Evolutionary conservation across 352 stramenopile genomes (phyloP).

Genomic region (Blastocystis sp.): DNA sequence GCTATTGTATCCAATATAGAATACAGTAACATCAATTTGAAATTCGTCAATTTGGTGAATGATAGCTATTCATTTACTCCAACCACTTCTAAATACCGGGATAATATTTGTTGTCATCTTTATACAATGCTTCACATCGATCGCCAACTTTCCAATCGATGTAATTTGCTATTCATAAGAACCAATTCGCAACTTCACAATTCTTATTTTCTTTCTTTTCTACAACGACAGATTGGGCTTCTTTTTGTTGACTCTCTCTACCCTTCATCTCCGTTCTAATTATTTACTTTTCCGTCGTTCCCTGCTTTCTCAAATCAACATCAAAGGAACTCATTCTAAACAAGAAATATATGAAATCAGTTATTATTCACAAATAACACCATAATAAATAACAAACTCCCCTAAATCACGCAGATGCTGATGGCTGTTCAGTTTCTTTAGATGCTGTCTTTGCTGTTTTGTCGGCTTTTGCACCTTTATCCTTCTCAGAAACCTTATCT

Average conservation of each 20-base stretch:
- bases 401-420: constrained; percentile 6
- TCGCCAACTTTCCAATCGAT: constrained; percentile 31
- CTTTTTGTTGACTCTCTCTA: not conserved
- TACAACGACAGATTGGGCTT: constrained; percentile 15
- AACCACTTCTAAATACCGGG: not conserved
- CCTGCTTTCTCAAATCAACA: constrained; percentile 17
- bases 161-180: not conserved
- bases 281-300: not conserved
- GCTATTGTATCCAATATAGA: constrained; percentile 49
- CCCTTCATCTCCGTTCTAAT: not conserved
- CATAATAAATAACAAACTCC: not conserved
- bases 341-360: not conserved
- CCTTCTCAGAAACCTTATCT: not conserved
- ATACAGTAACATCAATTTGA: constrained; percentile 51
- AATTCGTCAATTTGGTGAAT: constrained; percentile 53
- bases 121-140: constrained; percentile 39
- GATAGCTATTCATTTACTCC: not conserved
- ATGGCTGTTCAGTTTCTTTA: not conserved
- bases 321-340: not conserved
- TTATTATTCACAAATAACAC: not conserved
- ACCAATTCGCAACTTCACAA: not conserved
- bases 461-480: not conserved
- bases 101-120: constrained; percentile 61
- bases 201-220: not conserved
- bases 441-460: not conserved